Conservation (phyloP, 1,284 basidiomycete genomes). For the Leucoagaricus sp. region DNA sequence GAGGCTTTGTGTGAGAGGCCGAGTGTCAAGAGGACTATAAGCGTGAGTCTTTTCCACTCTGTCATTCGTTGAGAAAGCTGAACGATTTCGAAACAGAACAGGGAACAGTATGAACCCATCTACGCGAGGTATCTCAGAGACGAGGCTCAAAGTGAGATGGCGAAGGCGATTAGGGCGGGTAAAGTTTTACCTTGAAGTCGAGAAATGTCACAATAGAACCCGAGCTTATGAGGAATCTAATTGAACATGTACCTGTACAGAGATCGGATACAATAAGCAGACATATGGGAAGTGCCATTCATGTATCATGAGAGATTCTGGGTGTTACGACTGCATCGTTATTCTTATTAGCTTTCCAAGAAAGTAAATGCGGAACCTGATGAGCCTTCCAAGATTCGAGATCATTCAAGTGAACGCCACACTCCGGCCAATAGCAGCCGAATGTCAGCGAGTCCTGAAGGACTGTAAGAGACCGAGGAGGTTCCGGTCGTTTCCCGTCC, state of each 20-base stretch:
- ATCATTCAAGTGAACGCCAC: not conserved
- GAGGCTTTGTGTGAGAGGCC: constrained; percentile 43
- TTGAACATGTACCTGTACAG: no score
- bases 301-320: not conserved
- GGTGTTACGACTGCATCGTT: not conserved
- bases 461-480: not conserved
- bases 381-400: constrained; percentile 9
- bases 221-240: no score
- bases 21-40: constrained; percentile 51
- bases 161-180: constrained; percentile 57
- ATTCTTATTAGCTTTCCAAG: not conserved
- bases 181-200: constrained; percentile 43
- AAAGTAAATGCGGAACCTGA: constrained; percentile 11
- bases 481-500: not conserved
- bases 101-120: constrained; percentile 49
- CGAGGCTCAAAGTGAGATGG: constrained; percentile 61
- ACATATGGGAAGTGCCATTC: no score
- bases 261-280: no score
- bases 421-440: constrained; percentile 3
- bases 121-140: constrained; percentile 58
- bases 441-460: not conserved
- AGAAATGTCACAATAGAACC: no score
- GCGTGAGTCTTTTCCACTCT: constrained; percentile 36
- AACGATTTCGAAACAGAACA: constrained; percentile 35
- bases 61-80: not conserved